Conservation (phyloP, 2,329 filamentous ascomycete species). For the Allantophomopsis cytisporea region DNA sequence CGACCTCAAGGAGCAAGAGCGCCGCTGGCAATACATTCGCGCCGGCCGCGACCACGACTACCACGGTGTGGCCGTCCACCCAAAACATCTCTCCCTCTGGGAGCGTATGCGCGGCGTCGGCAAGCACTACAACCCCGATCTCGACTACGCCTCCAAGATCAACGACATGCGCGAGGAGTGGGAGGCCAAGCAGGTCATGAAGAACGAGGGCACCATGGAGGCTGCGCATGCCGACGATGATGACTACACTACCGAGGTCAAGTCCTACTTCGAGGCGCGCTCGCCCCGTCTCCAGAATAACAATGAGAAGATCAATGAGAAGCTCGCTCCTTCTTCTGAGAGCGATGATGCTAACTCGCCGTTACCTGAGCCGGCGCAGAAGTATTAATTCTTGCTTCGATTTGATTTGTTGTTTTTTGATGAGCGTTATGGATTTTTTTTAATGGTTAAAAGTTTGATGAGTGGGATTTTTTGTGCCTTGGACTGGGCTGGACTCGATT, state of each 20-base stretch:
- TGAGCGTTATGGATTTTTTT: too few species aligned
- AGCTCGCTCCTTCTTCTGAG: not conserved
- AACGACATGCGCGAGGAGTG: slow-evolving; percentile 62
- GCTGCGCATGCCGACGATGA: slow-evolving; percentile 5
- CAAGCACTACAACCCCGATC: slow-evolving; percentile 71
- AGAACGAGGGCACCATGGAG: slow-evolving; percentile 10
- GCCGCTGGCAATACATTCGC: slow-evolving; percentile 80
- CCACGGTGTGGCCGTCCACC: slow-evolving; percentile 86
- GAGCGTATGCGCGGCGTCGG: slow-evolving; percentile 67
- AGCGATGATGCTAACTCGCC: too few species aligned
- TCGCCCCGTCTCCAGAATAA: not conserved
- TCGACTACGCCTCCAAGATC: slow-evolving; percentile 75
- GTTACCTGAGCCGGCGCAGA: too few species aligned
- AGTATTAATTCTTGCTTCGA: too few species aligned
- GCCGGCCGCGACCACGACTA: slow-evolving; percentile 68
- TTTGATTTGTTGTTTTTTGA: too few species aligned
- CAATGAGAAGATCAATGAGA: not conserved
- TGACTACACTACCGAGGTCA: slow-evolving; percentile 11
- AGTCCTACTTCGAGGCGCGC: slow-evolving; percentile 9
- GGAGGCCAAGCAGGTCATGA: slow-evolving; percentile 35
- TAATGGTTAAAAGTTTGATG: too few species aligned
- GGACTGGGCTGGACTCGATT: too few species aligned
- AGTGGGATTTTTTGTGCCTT: too few species aligned
- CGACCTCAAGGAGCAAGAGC: slow-evolving; percentile 93
- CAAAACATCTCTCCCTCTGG: slow-evolving; percentile 77